Evolutionary conservation across 2,329 filamentous ascomycete species (phyloP).

Genomic region (Arachnopeziza araneosa): DNA sequence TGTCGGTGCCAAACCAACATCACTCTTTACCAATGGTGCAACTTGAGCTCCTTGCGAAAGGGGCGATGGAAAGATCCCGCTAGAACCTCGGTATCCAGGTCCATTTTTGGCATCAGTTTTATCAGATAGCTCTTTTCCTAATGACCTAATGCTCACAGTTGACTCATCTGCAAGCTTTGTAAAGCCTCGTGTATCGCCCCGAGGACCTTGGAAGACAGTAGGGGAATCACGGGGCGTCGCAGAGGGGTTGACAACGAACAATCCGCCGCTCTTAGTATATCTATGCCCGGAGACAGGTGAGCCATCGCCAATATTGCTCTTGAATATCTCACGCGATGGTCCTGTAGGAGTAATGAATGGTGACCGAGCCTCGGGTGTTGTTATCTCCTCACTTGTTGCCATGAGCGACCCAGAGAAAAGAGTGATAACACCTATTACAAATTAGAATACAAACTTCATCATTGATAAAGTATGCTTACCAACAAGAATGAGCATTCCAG

Average conservation of each 20-base stretch:
- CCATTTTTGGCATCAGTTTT: conserved; percentile 6
- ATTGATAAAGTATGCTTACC: conserved; percentile 17
- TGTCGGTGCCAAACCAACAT: neutral
- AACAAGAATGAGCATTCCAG: conserved; percentile 27
- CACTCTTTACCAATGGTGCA: neutral
- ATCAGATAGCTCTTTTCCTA: conserved; percentile 4
- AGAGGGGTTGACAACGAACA: conserved; percentile 30
- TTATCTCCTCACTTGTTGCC: conserved; percentile 16
- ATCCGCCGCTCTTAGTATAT: conserved; percentile 21
- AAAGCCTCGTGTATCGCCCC: conserved; percentile 19
- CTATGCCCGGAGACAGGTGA: conserved; percentile 21
- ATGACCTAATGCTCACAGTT: conserved; percentile 3
- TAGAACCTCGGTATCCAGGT: conserved; percentile 26
- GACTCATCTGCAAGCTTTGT: conserved; percentile 20
- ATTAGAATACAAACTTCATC: conserved; percentile 3
- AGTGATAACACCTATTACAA: conserved; percentile 21
- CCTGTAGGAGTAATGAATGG: conserved; percentile 26
- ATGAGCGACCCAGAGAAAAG: conserved; percentile 24
- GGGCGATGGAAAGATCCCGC: conserved; percentile 22
- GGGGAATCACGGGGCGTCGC: conserved; percentile 22
- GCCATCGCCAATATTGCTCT: conserved; percentile 18
- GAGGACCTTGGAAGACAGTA: conserved; percentile 12
- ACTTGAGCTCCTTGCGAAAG: conserved; percentile 7
- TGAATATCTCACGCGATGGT: conserved; percentile 21
- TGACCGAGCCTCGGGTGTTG: conserved; percentile 28